Conservation (phyloP, 75 land plant genomes). For the Sequoia sempervirens region DNA sequence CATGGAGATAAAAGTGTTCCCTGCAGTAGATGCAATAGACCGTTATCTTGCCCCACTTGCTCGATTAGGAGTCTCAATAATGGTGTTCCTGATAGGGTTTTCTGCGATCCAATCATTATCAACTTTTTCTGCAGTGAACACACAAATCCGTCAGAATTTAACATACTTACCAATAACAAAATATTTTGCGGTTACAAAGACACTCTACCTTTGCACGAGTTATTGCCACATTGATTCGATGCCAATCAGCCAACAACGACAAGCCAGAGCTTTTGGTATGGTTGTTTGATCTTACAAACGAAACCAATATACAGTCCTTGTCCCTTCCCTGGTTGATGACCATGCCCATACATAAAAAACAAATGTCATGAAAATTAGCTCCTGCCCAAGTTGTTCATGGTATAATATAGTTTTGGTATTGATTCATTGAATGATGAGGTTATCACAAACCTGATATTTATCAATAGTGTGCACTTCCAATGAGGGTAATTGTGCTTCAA, state of each 20-base stretch:
- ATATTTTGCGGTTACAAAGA: constrained; percentile 7
- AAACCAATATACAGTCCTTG: constrained; percentile 79
- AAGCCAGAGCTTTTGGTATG: constrained; percentile 34
- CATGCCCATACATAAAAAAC: background rate
- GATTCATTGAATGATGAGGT: background rate
- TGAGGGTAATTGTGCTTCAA: constrained; percentile 8
- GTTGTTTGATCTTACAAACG: constrained; percentile 71
- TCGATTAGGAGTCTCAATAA: constrained; percentile 68
- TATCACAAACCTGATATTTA: constrained; percentile 64
- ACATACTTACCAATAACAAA: background rate
- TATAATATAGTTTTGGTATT: background rate
- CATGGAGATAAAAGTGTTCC: constrained; percentile 20
- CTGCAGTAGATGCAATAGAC: constrained; percentile 26
- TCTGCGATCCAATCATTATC: constrained; percentile 81
- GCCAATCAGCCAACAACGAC: constrained; percentile 86
- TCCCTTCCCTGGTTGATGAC: constrained; percentile 66
- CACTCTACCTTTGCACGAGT: constrained; percentile 79
- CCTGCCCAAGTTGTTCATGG: background rate
- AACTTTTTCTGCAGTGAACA: constrained; percentile 70
- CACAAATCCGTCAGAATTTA: background rate
- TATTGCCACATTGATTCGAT: constrained; percentile 80
- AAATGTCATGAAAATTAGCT: background rate
- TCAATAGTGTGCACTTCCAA: constrained; percentile 89
- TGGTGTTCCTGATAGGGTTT: constrained; percentile 68
- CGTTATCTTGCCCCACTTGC: constrained; percentile 56